A percentile compares a stretch with the other conserved stretches of the same genome.
phyloP scores from a whole-genome alignment of 108 stramenopile species.

The Cyclotella kingstonii region DNA sequence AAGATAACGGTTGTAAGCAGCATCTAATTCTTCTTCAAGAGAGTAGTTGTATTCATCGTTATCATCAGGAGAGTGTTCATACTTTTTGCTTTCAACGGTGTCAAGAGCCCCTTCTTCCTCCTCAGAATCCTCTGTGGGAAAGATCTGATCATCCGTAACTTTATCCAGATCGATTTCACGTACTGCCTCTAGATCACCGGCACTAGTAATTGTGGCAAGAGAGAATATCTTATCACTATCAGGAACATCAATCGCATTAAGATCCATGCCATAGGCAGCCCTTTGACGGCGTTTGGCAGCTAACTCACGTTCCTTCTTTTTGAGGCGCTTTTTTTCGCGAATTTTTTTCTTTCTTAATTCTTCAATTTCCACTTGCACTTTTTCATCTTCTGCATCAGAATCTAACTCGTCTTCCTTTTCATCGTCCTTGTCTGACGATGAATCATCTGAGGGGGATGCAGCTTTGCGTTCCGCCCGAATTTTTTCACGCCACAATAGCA shows the following conservation, averaged over 20 bases:
- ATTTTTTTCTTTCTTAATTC: conserved; percentile 62
- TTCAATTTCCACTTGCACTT: conserved; percentile 77
- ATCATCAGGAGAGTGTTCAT: conserved; percentile 49
- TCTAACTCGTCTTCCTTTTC: conserved; percentile 54
- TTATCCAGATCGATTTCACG: conserved; percentile 81
- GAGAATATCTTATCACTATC: conserved; percentile 86
- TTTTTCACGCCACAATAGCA: conserved; percentile 92
- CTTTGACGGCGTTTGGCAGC: conserved; percentile 79
- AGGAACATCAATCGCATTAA: conserved; percentile 84
- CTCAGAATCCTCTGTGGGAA: conserved; percentile 37
- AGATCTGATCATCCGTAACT: conserved; percentile 66
- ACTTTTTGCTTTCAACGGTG: conserved; percentile 26
- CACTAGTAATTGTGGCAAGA: conserved; percentile 61
- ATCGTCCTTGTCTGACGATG: conserved; percentile 15
- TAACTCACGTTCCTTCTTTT: conserved; percentile 87
- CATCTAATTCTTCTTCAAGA: conserved; percentile 84
- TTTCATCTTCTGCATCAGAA: conserved; percentile 80
- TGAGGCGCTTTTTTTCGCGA: conserved; percentile 77
- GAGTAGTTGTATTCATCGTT: conserved; percentile 53
- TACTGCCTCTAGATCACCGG: conserved; percentile 64
- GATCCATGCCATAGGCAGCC: conserved; percentile 86
- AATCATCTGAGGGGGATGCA: conserved; percentile 40
- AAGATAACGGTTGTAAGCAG: conserved; percentile 83
- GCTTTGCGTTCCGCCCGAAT: conserved; percentile 68
- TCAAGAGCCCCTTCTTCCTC: conserved; percentile 50